phyloP scores from a whole-genome alignment of 257 asterid genomes.

The Solanum chiquidenum region DNA sequence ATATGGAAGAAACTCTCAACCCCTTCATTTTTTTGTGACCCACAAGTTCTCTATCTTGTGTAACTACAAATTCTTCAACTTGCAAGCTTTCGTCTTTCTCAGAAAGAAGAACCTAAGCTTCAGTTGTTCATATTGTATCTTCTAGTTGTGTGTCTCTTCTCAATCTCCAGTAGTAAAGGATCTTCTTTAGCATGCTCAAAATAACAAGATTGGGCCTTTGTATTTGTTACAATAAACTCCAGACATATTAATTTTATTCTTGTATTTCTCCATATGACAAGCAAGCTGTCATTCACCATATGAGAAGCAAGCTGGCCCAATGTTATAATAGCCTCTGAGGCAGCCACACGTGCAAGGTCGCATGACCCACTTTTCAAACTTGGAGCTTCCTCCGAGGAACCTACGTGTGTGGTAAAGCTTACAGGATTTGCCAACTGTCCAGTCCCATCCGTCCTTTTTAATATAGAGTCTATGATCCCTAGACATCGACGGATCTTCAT shows the following conservation, averaged over 20 bases:
- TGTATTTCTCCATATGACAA: neutral
- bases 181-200: neutral
- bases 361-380: neutral
- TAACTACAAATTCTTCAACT: neutral
- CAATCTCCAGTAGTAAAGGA: neutral
- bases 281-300: neutral
- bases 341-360: neutral
- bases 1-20: neutral
- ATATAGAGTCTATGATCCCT: neutral
- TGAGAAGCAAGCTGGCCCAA: neutral
- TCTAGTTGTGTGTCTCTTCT: neutral
- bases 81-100: neutral
- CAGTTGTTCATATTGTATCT: neutral
- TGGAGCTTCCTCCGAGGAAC: neutral
- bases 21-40: neutral
- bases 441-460: neutral
- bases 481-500: neutral
- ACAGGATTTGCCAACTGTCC: neutral
- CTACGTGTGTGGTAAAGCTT: neutral
- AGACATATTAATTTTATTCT: neutral
- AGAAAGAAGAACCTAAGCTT: neutral
- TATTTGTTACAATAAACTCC: neutral
- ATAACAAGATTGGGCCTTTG: neutral
- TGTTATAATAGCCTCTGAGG: neutral
- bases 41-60: neutral